Evolutionary conservation across 2,329 filamentous ascomycete species (phyloP).

Genomic region (Fusarium sp.): DNA sequence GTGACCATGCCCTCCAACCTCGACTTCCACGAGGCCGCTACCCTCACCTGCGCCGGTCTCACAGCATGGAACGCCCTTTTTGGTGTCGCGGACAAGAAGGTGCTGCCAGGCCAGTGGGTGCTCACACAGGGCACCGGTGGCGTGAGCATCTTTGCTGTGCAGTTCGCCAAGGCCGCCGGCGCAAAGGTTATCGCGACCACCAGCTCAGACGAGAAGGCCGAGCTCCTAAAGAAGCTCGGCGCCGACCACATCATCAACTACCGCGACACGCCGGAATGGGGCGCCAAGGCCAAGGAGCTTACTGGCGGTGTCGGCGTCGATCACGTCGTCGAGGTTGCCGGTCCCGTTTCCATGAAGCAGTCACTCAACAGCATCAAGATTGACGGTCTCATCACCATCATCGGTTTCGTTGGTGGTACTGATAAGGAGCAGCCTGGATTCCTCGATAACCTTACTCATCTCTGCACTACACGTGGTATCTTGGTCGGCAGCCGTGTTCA

Average conservation of each 20-base stretch:
- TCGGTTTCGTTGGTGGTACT: constrained; percentile 49
- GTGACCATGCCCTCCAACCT: constrained; percentile 67
- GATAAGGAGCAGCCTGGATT: constrained; percentile 45
- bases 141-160: constrained; percentile 71
- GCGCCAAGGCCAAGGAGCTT: constrained; percentile 53
- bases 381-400: constrained; percentile 56
- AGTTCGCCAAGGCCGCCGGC: constrained; percentile 60
- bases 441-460: constrained; percentile 45
- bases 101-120: constrained; percentile 65
- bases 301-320: constrained; percentile 57
- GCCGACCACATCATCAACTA: constrained; percentile 62
- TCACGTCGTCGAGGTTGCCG: constrained; percentile 59
- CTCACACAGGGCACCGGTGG: constrained; percentile 76
- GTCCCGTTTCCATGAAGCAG: constrained; percentile 54
- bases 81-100: constrained; percentile 56
- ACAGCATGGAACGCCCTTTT: constrained; percentile 73
- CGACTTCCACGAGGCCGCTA: constrained; percentile 60
- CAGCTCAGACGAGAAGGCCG: constrained; percentile 54
- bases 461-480: constrained; percentile 56
- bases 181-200: constrained; percentile 60
- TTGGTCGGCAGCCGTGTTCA: constrained; percentile 56
- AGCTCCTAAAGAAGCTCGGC: constrained; percentile 55
- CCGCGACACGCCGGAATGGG: constrained; percentile 56
- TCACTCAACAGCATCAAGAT: constrained; percentile 55
- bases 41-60: constrained; percentile 66